Evolutionary conservation across 805 yeast genomes (phyloP), one percentile per base, ranked within the genome.

Genomic region (Blastobotrys muscicola): DNA sequence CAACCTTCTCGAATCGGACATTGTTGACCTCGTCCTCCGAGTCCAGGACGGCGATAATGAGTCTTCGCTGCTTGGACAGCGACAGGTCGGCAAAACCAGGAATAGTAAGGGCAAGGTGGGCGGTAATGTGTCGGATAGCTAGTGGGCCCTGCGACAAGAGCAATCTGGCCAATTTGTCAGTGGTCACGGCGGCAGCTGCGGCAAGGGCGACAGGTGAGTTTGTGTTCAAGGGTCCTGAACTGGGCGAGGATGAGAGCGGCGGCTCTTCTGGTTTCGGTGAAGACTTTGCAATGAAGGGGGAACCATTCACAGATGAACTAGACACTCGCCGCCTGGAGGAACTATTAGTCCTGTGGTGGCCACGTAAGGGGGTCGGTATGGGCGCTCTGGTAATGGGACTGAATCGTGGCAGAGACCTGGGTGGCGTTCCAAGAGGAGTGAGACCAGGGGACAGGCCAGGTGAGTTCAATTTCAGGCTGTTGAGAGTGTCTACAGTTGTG

Each of bases 21-120:
- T 73, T 71, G 44, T 76, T 80, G 35, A 61, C 67, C 1, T 70
- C 52, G 54, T 78, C 85, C 8, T 84, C 82, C 50, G 76, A 74
- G 53, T 86, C 95, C 64, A 89, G 73, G 33, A 89, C 92, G 10
- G 87, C 78, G 81, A 89, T 89, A 29, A 89, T 89, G 45, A 89
- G 72, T 47, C 97, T 71, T 57, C 97, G 74, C 64, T 89, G 96
- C 58, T 89, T 89, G 8, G 94, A 84, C 14, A 86, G 70, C 1
- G 94, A 82, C 45, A 89, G 67, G 50, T 76, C 76, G 44, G 85
- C 85, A 60, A 89, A 89, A 29, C 85, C 82, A 1, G 80, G 80
- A 32, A 87, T 85, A 50, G 85, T 85, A 6, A 69, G 55, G 9
- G 86, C 74, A 43, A 89, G 67, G 51, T 85, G 87, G 33, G 80